phyloP scores from a whole-genome alignment of 2,329 filamentous ascomycete species.

The Samsoniella hepiali region DNA sequence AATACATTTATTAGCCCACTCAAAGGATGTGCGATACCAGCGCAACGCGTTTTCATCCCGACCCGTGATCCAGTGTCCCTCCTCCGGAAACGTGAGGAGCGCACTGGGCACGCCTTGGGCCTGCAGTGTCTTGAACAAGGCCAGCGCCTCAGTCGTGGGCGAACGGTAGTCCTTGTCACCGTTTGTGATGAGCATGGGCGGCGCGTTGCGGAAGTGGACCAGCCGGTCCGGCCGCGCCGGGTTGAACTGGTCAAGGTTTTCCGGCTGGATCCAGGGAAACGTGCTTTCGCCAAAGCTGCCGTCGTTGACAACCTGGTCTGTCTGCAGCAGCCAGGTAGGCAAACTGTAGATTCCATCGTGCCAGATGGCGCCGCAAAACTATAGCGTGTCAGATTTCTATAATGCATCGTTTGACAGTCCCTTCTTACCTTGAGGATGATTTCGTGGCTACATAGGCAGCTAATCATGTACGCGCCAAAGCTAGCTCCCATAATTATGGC shows the following conservation, averaged over 20 bases:
- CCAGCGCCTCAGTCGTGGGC: slow-evolving; percentile 51
- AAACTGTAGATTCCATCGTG: slow-evolving; percentile 46
- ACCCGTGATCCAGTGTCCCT: slow-evolving; percentile 68
- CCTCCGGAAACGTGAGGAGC: slow-evolving; percentile 70
- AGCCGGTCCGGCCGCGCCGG: slow-evolving; percentile 45
- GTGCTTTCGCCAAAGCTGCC: slow-evolving; percentile 42
- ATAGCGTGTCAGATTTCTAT: background rate
- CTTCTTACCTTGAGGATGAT: slow-evolving; percentile 43
- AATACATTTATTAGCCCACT: slow-evolving; percentile 59
- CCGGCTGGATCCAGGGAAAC: slow-evolving; percentile 42
- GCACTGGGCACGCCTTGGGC: slow-evolving; percentile 63
- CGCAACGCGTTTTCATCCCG: slow-evolving; percentile 61
- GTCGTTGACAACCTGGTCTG: slow-evolving; percentile 24
- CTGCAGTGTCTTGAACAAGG: slow-evolving; percentile 71
- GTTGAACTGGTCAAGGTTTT: slow-evolving; percentile 50
- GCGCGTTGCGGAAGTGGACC: slow-evolving; percentile 55
- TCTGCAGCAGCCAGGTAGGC: slow-evolving; percentile 28
- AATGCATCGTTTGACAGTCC: no score
- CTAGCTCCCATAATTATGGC: slow-evolving; percentile 52
- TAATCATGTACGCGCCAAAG: slow-evolving; percentile 60
- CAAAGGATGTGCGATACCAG: slow-evolving; percentile 66
- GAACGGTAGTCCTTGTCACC: slow-evolving; percentile 64
- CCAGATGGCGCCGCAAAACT: slow-evolving; percentile 38
- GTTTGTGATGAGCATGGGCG: slow-evolving; percentile 71
- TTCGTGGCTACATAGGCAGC: slow-evolving; percentile 54